These are phyloP conservation scores for Tritrichomonas musculus DNA, from an alignment of 208 protist species.

Conservation along the genomic window DNA sequence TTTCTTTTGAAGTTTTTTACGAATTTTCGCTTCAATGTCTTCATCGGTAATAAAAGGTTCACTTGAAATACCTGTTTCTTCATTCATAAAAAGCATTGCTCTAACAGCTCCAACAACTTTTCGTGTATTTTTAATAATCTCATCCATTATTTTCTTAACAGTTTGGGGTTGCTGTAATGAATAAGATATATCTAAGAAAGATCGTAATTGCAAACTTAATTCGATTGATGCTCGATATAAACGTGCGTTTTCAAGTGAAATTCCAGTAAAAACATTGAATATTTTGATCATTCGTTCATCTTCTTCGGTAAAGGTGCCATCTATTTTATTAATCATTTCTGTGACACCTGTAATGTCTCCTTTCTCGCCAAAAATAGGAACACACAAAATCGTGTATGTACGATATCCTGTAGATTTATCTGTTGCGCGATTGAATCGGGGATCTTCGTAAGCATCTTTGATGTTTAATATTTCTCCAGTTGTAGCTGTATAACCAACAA, in stretches of 20 bases:
- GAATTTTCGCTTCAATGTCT: constrained; percentile 1
- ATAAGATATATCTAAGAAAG: not conserved
- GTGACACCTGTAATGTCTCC: constrained; percentile 18
- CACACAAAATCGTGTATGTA: not conserved
- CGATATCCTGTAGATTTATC: not conserved
- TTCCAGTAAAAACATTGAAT: constrained; percentile 24
- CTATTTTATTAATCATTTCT: constrained; percentile 30
- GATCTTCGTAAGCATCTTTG: constrained; percentile 23
- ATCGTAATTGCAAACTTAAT: not conserved
- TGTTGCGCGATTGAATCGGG: constrained; percentile 4
- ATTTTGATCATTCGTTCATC: constrained; percentile 28
- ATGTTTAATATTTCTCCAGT: constrained; percentile 26
- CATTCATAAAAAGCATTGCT: not conserved
- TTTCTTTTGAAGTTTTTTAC: not conserved
- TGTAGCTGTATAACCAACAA: not conserved
- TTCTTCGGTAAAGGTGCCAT: not conserved
- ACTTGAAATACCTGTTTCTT: not conserved
- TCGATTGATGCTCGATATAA: constrained; percentile 4
- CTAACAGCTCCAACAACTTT: constrained; percentile 4
- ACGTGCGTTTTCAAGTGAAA: constrained; percentile 12
- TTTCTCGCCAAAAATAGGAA: constrained; percentile 25
- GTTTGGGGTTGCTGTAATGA: not conserved
- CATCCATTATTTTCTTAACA: constrained; percentile 1
- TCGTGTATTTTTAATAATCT: not conserved
- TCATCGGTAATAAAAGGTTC: not conserved